These are phyloP conservation scores for Coccomyxa subellipsoidea DNA, from an alignment of 163 green algal species.

Conservation along the genomic window DNA sequence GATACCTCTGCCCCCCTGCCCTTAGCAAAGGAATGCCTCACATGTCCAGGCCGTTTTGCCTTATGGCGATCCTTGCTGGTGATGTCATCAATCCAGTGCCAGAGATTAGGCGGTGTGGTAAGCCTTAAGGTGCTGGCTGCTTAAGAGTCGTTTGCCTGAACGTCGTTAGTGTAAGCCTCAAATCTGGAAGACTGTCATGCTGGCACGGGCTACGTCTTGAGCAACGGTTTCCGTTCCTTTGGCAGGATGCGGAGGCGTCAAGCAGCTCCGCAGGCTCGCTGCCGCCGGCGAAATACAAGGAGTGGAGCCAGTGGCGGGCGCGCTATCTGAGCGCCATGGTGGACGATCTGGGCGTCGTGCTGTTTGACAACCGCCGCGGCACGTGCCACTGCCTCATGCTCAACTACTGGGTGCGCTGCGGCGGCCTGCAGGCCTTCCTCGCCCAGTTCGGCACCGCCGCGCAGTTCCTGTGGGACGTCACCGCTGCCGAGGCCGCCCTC, in stretches of 20 bases:
- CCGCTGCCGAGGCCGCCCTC: neutral
- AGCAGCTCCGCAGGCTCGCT: neutral
- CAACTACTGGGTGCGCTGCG: slow-evolving; percentile 70
- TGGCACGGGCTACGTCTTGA: too few species aligned
- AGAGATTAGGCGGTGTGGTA: too few species aligned
- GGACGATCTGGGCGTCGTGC: slow-evolving; percentile 58
- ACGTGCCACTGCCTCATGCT: slow-evolving; percentile 81
- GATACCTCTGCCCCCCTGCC: too few species aligned
- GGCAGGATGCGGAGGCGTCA: neutral
- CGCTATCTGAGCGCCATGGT: slow-evolving; percentile 18
- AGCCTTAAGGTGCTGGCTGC: too few species aligned
- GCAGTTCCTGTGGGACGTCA: slow-evolving; percentile 10
- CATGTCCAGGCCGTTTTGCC: too few species aligned
- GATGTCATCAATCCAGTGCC: too few species aligned
- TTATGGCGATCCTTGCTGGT: too few species aligned
- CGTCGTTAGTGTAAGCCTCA: too few species aligned
- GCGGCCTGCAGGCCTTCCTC: slow-evolving; percentile 48
- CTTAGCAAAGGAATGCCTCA: too few species aligned
- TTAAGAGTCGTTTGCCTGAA: too few species aligned
- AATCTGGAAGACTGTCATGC: too few species aligned
- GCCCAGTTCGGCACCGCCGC: slow-evolving; percentile 19
- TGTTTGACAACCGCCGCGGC: slow-evolving; percentile 75
- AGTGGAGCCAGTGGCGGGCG: neutral
- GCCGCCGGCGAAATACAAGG: neutral
- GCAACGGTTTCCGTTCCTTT: too few species aligned